Evolutionary conservation across 106 monocot species (phyloP), one percentile per base, ranked within the genome.

Genomic region (Platanthera zijinensis): DNA sequence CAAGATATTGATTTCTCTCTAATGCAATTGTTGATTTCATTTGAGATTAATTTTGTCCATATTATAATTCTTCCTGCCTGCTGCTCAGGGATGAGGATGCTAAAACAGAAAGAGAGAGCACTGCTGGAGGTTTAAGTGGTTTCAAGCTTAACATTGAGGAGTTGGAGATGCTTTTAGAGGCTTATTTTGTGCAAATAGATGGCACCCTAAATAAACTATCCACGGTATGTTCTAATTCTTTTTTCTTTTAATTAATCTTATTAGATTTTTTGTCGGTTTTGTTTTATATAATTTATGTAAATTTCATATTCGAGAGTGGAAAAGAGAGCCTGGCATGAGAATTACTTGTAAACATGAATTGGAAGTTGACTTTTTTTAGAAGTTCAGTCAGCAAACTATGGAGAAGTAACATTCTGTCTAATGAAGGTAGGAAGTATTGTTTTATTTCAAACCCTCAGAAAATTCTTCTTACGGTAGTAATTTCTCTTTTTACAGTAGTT

Each of bases 101-200:
- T n/a, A 80, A 76, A 69, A 56, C 76, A 39, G 82, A 84, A 53
- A 50, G 64, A 48, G 82, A 79, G 48, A 84, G 89, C 59, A 82
- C 76, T 45, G 62, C 47, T 64, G 78, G 56, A 72, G 84, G 82
- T 75, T 77, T 76, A 21, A n/a, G 50, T 66, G 71, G 63, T 46
- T 89, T 79, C 69, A 89, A 89, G 74, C 82, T 84, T 70, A 80
- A 84, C 25, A 84, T 84, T 48, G 77, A 86, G 53, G 89, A 89
- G 48, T 53, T 89, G 77, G 86, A 89, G 79, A 86, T 89, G 84
- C 89, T 89, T 14, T 73, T 89, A 67, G 89, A 89, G 74, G 86
- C 86, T 49, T 89, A 89, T 78, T 89, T 89, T 78, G 84, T 89
- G 62, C 89, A 89, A 74, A 86, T 89, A 78, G 86, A 89, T 71